Evolutionary conservation across 306 rosid species (phyloP).

Genomic region (Lathyrus oleraceus): DNA sequence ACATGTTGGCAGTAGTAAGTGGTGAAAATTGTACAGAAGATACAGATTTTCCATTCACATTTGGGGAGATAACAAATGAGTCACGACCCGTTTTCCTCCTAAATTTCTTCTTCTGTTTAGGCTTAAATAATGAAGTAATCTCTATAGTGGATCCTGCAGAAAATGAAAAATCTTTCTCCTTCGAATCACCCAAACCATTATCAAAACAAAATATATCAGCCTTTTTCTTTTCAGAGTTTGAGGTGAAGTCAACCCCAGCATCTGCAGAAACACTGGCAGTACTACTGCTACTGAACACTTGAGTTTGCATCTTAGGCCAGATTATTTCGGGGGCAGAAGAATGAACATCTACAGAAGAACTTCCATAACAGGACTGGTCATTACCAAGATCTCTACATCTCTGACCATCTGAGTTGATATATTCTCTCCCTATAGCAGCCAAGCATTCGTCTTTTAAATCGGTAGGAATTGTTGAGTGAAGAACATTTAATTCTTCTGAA

Average conservation of each 20-base stretch:
- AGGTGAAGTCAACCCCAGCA: constrained; percentile 41
- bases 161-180: constrained; percentile 58
- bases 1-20: constrained; percentile 33
- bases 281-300: constrained; percentile 38
- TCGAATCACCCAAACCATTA: constrained; percentile 43
- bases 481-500: constrained; percentile 38
- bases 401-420: constrained; percentile 15
- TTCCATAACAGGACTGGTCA: not conserved
- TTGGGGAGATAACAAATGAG: constrained; percentile 50
- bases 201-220: constrained; percentile 34
- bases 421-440: too few relatives aligned
- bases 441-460: constrained; percentile 22
- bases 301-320: constrained; percentile 42
- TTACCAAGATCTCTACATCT: constrained; percentile 33
- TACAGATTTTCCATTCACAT: constrained; percentile 46
- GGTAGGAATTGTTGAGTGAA: constrained; percentile 40
- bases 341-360: not conserved
- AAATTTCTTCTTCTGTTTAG: constrained; percentile 57
- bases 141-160: constrained; percentile 52
- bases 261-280: constrained; percentile 39
- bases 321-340: constrained; percentile 45
- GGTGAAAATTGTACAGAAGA: constrained; percentile 51
- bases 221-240: constrained; percentile 44
- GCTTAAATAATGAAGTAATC: constrained; percentile 41
- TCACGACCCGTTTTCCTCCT: constrained; percentile 49